These are phyloP conservation scores for Moricandia moricandioides DNA, from an alignment of 345 rosid species.

Conservation along the genomic window DNA sequence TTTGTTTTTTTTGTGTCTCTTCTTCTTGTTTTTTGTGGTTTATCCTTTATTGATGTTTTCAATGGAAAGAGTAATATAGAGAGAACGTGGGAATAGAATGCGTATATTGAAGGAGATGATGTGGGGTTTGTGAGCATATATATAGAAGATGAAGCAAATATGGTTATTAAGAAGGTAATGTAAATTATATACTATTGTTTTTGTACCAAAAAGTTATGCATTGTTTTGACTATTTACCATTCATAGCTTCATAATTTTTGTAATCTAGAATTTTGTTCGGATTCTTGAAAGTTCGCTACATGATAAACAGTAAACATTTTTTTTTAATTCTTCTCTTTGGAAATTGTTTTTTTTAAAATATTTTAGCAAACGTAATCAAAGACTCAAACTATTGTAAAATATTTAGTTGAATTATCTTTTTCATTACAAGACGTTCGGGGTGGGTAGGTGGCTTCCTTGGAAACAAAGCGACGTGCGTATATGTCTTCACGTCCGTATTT, in stretches of 20 bases:
- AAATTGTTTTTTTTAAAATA: neutral
- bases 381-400: neutral
- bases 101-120: neutral
- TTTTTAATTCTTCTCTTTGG: no score
- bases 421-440: neutral
- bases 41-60: conserved; percentile 4
- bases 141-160: neutral
- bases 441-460: conserved; percentile 26
- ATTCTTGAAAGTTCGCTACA: neutral
- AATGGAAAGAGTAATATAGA: neutral
- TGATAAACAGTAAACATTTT: neutral
- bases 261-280: neutral
- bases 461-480: conserved; percentile 35
- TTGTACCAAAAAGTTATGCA: neutral
- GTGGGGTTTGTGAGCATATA: conserved; percentile 6
- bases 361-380: neutral
- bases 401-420: conserved; percentile 27
- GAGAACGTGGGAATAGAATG: neutral
- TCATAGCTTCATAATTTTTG: neutral
- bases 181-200: neutral
- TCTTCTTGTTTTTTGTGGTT: no score
- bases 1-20: neutral
- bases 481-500: conserved; percentile 17
- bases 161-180: neutral
- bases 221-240: neutral